Evolutionary conservation across 2,329 filamentous ascomycete species (phyloP), one percentile per base, ranked within the genome.

Genomic region (Venturia asperata): DNA sequence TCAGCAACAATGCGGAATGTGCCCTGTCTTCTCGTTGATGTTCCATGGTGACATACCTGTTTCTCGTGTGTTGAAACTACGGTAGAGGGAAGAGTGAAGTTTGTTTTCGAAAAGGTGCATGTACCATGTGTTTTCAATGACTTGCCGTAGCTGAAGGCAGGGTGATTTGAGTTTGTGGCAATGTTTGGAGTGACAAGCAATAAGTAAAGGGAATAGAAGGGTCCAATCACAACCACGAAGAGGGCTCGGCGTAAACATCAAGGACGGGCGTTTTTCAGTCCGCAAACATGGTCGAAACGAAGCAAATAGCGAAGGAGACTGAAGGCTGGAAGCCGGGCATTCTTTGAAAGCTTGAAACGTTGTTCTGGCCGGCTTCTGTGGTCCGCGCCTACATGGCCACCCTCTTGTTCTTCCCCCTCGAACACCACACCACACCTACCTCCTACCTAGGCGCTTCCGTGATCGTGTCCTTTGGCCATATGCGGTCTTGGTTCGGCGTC

Each of bases 161-260:
- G 7, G 17, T 15, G 19, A n/a, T 34, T 34, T 34, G 30, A 34
- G 21, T 24, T 15, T 24, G 24, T 52, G 27, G 27, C 13, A 10
- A 56, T 56, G 49, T 56, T 55, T 56, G 34, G 49, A 56, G 10
- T 17, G 24, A 55, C 27, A 17, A 55, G 49, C 49, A 55, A 17
- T 13, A 24, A 55, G 9, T 2, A 41, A 34, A 55, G 49, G 49
- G 34, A 30, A 55, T 17, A 13, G 24, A 17, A 34, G 30, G 30
- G 17, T 13, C 24, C 49, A 55, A 55, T 55, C 11, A 34, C 15
- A 34, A 3, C 3, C 9, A 6, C 17, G 15, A 30, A 24, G 3
- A 24, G 27, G 49, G n/a, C 24, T 17, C 10, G 17, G 13, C 9
- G 27, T 56, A 56, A 56, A 56, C 49, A 34, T 56, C 17, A 24